Base-by-base conservation (phyloP, 441 rosid species). In the Euphorbia schlechtendalii region DNA sequence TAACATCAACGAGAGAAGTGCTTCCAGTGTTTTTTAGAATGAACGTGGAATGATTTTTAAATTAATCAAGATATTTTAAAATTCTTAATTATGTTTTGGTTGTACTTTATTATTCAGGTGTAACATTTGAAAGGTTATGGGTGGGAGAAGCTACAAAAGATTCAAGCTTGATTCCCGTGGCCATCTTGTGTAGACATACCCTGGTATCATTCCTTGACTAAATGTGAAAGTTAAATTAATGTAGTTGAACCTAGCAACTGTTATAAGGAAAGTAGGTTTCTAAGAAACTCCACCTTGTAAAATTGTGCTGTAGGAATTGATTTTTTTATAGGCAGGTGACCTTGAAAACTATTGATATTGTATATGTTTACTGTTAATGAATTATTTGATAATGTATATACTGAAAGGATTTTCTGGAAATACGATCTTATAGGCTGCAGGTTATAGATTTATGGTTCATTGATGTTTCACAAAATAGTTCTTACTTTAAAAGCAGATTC, bases 101-200 rank as follows among this genome's bases (percentile, higher is more conserved):
- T 27, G 61, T 71, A 58, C 59, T 69, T 13, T 68, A 32, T 8
- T 34, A n/a, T 34, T 34, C 40, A 34, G 40, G 40, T 34, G 40
- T 34, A 34, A 34, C 40, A 34, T 34, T 34, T 34, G 40, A 34
- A 34, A 34, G 40, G 40, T 34, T 34, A 34, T 34, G 40, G 40
- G 40, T 34, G 40, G 40, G 40, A 34, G 40, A 34, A 34, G 40
- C 40, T 34, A 8, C 40, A 34, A 34, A 34, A 34, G 71, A 77
- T 70, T 80, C 87, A 61, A 72, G 71, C 69, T 67, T 69, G 48
- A 75, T 88, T 75, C 90, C 97, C 46, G 59, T 92, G 67, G 96
- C 93, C 34, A 70, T 90, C 74, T 80, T 88, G 81, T 82, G 70
- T 63, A 82, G 76, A 65, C 66, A 63, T 52, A 65, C 69, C 61